These are phyloP conservation scores for Chenopodium album DNA, from an alignment of 148 eudicot genomes.

Conservation along the genomic window DNA sequence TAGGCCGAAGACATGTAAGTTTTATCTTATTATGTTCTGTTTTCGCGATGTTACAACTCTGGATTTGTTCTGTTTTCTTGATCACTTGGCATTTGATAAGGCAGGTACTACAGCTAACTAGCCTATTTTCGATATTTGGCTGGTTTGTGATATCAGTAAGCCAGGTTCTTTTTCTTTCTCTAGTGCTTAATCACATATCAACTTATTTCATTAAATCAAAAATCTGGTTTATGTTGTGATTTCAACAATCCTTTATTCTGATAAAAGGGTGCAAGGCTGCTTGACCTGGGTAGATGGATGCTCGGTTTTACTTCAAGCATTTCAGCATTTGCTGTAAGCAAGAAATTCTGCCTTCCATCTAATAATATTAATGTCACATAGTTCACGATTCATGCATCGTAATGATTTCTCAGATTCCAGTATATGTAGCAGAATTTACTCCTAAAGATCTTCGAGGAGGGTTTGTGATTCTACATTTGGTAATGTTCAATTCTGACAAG, in stretches of 20 bases:
- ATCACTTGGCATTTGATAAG: constrained; percentile 1
- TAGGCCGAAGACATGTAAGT: constrained; percentile 40
- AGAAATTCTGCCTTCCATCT: background rate
- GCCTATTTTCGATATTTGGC: constrained; percentile 27
- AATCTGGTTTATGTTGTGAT: too few species aligned
- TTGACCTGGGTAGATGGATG: constrained; percentile 35
- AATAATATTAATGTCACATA: background rate
- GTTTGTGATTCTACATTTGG: constrained; percentile 26
- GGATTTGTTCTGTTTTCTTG: background rate
- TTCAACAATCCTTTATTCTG: background rate
- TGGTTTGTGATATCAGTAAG: constrained; percentile 32
- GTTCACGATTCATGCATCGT: background rate
- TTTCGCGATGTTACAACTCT: background rate
- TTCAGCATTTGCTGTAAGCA: constrained; percentile 31
- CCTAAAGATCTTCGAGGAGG: constrained; percentile 36
- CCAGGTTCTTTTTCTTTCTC: constrained; percentile 24
- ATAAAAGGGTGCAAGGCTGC: constrained; percentile 35
- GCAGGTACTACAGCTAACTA: constrained; percentile 32
- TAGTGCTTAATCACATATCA: background rate
- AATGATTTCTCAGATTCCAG: constrained; percentile 15
- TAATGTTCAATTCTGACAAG: constrained; percentile 2
- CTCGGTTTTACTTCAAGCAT: constrained; percentile 31
- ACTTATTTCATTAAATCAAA: background rate
- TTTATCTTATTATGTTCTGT: background rate
- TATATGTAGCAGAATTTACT: constrained; percentile 36